Evolutionary conservation across 1,284 basidiomycete species (phyloP).

Genomic region (Rhodotorula sp.): DNA sequence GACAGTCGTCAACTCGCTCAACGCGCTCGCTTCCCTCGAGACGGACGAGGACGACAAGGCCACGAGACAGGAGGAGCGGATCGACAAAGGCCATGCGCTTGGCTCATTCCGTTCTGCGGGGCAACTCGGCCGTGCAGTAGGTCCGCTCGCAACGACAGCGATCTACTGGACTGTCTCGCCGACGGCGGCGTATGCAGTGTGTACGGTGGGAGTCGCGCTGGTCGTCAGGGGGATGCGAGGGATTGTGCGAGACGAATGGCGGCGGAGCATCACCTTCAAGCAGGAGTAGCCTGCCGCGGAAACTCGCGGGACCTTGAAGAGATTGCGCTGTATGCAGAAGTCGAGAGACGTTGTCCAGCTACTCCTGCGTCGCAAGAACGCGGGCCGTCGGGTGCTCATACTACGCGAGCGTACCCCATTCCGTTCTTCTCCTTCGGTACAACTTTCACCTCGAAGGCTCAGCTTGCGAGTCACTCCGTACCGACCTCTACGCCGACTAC

Average conservation of each 20-base stretch:
- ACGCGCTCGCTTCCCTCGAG: conserved; percentile 77
- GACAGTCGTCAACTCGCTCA: conserved; percentile 85
- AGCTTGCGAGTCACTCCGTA: too few relatives aligned
- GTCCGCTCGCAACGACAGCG: conserved; percentile 71
- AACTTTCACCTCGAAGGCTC: too few relatives aligned
- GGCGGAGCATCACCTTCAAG: too few relatives aligned
- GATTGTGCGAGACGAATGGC: background rate
- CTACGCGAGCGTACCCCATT: too few relatives aligned
- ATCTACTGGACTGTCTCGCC: conserved; percentile 56
- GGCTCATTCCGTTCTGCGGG: conserved; percentile 81
- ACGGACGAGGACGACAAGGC: conserved; percentile 56
- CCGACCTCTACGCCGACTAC: background rate
- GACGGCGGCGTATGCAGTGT: conserved; percentile 15
- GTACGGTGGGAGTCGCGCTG: conserved; percentile 1
- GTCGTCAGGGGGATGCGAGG: conserved; percentile 1
- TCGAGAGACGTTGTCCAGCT: too few relatives aligned
- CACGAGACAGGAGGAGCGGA: background rate
- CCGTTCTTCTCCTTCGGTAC: too few relatives aligned
- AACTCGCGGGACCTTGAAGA: too few relatives aligned
- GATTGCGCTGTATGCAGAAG: too few relatives aligned
- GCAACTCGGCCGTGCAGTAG: conserved; percentile 82
- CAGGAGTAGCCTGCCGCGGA: too few relatives aligned
- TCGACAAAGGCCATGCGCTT: conserved; percentile 78
- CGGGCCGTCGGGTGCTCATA: too few relatives aligned
- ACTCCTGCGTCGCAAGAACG: too few relatives aligned